phyloP scores from a whole-genome alignment of 2,329 filamentous ascomycete genomes.

The Colletotrichum lupini region DNA sequence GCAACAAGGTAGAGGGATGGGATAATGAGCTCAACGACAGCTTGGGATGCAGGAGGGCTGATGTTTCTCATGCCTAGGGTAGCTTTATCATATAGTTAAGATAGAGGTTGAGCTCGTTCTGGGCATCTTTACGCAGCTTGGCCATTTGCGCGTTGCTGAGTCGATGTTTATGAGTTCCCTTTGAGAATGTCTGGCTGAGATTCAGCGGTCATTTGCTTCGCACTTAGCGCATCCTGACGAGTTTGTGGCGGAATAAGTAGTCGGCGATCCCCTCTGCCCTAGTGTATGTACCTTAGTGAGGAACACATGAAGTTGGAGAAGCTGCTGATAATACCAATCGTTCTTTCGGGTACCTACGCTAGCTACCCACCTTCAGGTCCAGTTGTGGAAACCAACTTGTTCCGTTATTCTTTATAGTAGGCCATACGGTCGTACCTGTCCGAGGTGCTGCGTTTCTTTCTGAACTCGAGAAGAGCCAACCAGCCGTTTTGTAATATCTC shows the following conservation, averaged over 20 bases:
- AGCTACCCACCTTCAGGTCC: neutral
- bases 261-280: neutral
- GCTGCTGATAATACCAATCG: neutral
- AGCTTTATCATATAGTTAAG: neutral
- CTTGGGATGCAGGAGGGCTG: neutral
- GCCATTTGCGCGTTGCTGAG: conserved; percentile 18
- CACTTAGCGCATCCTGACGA: neutral
- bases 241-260: conserved; percentile 15
- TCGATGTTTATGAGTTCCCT: conserved; percentile 7
- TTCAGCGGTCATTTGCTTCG: neutral
- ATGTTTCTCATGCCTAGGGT: neutral
- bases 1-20: neutral
- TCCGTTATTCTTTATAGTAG: neutral
- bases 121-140: conserved; percentile 4
- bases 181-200: neutral
- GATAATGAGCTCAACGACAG: neutral
- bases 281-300: neutral
- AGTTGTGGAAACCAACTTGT: neutral
- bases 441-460: neutral
- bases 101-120: neutral
- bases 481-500: neutral
- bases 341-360: conserved; percentile 1
- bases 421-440: neutral
- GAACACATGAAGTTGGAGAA: neutral
- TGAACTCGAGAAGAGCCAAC: neutral